Evolutionary conservation across 1,284 basidiomycete species (phyloP).

Genomic region (Coriolopsis trogii): DNA sequence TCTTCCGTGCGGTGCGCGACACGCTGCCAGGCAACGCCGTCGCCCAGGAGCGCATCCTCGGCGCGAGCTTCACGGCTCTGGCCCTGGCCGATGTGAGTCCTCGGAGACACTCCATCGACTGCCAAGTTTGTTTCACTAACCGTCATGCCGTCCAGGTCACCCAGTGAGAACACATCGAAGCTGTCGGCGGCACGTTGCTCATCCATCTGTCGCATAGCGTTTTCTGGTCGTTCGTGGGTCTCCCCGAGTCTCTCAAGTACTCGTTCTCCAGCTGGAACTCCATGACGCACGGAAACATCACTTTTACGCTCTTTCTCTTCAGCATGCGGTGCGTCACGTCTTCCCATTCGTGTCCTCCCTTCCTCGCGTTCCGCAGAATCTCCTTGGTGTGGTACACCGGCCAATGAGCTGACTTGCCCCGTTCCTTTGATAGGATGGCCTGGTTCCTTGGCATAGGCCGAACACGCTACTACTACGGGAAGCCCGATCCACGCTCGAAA

Average conservation of each 20-base stretch:
- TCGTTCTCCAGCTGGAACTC: conserved; percentile 61
- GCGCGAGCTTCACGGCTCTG: conserved; percentile 63
- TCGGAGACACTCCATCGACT: too few relatives aligned
- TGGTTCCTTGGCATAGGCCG: conserved; percentile 72
- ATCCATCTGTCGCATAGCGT: conserved; percentile 49
- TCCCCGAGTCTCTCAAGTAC: conserved; percentile 60
- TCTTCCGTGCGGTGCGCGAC: conserved; percentile 71
- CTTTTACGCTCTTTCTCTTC: conserved; percentile 59
- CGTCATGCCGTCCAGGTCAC: too few relatives aligned
- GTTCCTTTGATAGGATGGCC: conserved; percentile 44
- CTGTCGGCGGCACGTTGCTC: too few relatives aligned
- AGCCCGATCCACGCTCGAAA: conserved; percentile 9
- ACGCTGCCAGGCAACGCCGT: conserved; percentile 58
- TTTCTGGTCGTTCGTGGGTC: conserved; percentile 52
- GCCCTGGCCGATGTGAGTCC: conserved; percentile 76
- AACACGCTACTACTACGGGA: conserved; percentile 44
- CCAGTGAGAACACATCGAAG: too few relatives aligned
- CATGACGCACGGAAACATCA: conserved; percentile 78
- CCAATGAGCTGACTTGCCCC: too few relatives aligned
- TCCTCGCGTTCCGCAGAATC: not conserved
- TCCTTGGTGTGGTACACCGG: too few relatives aligned
- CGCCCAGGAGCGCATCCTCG: conserved; percentile 72
- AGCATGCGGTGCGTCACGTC: conserved; percentile 49
- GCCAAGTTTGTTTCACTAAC: conserved; percentile 8
- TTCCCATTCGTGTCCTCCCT: not conserved